phyloP scores from a whole-genome alignment of 352 stramenopile species.

The Phytophthora lateralis region DNA sequence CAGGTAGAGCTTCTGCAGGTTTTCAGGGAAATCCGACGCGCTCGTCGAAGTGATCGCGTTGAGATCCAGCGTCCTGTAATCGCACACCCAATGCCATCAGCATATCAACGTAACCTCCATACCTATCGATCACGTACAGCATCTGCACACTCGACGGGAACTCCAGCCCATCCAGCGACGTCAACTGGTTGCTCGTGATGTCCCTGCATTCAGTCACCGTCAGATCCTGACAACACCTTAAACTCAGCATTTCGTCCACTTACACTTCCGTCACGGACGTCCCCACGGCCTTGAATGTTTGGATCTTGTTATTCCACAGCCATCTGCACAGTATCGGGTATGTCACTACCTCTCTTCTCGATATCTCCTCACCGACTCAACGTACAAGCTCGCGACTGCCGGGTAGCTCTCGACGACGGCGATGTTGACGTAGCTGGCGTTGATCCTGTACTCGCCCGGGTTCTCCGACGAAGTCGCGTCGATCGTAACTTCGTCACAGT shows the following conservation, averaged over 20 bases:
- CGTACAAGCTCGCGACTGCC: slow-evolving; percentile 32
- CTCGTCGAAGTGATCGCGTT: slow-evolving; percentile 26
- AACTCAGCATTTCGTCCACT: slow-evolving; percentile 5
- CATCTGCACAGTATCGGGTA: slow-evolving; percentile 12
- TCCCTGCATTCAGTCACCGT: slow-evolving; percentile 19
- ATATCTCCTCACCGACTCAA: background rate
- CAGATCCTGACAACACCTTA: slow-evolving; percentile 5
- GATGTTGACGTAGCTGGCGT: slow-evolving; percentile 37
- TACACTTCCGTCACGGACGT: slow-evolving; percentile 52
- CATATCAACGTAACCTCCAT: slow-evolving; percentile 5
- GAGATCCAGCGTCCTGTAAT: slow-evolving; percentile 31
- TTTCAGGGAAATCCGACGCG: slow-evolving; percentile 30
- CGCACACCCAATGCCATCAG: slow-evolving; percentile 10
- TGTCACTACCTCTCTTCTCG: background rate
- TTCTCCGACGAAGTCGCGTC: slow-evolving; percentile 24
- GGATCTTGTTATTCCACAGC: slow-evolving; percentile 57
- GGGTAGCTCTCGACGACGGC: slow-evolving; percentile 35
- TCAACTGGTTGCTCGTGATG: slow-evolving; percentile 38
- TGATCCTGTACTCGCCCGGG: slow-evolving; percentile 33
- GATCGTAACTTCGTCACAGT: slow-evolving; percentile 35
- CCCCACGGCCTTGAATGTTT: slow-evolving; percentile 34
- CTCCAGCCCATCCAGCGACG: slow-evolving; percentile 29
- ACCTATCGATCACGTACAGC: slow-evolving; percentile 18
- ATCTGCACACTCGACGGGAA: slow-evolving; percentile 31
- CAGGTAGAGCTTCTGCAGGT: slow-evolving; percentile 28